These are phyloP conservation scores for Friedmanniomyces endolithicus DNA, from an alignment of 495 filamentous ascomycete genomes.

Conservation along the genomic window DNA sequence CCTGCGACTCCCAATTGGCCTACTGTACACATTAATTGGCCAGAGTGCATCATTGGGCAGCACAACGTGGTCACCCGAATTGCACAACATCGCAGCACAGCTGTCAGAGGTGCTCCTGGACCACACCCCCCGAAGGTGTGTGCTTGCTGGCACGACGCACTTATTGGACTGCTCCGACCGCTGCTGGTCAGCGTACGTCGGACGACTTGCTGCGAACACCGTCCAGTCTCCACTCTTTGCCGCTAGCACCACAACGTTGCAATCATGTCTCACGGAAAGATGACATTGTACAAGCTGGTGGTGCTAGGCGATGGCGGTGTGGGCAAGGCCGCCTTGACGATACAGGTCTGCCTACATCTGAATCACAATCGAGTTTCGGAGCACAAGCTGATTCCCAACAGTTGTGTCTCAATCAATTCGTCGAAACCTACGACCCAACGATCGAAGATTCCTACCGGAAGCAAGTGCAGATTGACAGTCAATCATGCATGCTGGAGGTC, in stretches of 20 bases:
- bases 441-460: constrained; percentile 97
- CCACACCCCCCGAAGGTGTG: neutral
- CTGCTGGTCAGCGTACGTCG: neutral
- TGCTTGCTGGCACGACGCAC: neutral
- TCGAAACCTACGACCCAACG: constrained; percentile 88
- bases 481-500: constrained; percentile 97
- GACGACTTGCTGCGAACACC: constrained; percentile 4
- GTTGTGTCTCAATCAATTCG: constrained; percentile 68
- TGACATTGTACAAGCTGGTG: constrained; percentile 98
- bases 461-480: constrained; percentile 92
- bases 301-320: constrained; percentile 89
- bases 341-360: constrained; percentile 91
- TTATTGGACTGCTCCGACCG: neutral
- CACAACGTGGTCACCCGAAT: neutral
- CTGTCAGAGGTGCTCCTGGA: neutral
- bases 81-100: neutral
- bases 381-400: constrained; percentile 23
- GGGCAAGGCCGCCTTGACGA: constrained; percentile 93
- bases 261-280: constrained; percentile 56
- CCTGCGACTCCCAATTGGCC: too few relatives aligned
- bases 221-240: neutral
- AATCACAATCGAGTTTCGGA: neutral
- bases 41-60: neutral
- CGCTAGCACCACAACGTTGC: constrained; percentile 1
- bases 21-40: too few relatives aligned